These are phyloP conservation scores for Phytophthora capsici DNA, from an alignment of 352 stramenopile genomes.

Conservation along the genomic window DNA sequence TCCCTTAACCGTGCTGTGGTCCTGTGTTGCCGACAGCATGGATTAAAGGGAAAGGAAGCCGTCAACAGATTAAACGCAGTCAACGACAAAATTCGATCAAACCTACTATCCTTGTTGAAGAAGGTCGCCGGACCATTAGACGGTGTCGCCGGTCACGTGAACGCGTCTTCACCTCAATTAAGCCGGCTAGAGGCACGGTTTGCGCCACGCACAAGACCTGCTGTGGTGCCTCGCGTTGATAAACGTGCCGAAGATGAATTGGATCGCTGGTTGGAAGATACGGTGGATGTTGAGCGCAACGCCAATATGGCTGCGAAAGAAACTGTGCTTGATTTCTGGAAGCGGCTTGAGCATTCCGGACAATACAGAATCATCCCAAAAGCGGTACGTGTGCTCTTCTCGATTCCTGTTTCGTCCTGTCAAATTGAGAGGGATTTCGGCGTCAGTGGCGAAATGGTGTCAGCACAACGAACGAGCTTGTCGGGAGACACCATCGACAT, in stretches of 20 bases:
- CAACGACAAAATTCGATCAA: constrained; percentile 9
- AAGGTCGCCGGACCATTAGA: constrained; percentile 5
- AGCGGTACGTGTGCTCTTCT: constrained; percentile 10
- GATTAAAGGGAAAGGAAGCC: constrained; percentile 1
- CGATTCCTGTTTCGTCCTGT: constrained; percentile 12
- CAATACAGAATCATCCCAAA: constrained; percentile 21
- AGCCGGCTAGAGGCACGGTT: constrained; percentile 5
- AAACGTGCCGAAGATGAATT: constrained; percentile 18
- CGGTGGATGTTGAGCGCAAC: constrained; percentile 3
- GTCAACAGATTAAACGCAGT: constrained; percentile 7
- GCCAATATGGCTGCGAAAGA: constrained; percentile 1
- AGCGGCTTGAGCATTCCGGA: constrained; percentile 1
- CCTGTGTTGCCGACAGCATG: constrained; percentile 14
- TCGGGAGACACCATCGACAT: constrained; percentile 21
- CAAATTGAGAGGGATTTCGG: constrained; percentile 26
- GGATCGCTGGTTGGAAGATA: constrained; percentile 11
- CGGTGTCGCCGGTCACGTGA: background rate
- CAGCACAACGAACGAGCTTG: constrained; percentile 6
- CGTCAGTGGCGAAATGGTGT: constrained; percentile 15
- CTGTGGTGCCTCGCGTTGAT: background rate
- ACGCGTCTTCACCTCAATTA: background rate
- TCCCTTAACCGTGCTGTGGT: constrained; percentile 6
- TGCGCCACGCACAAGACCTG: background rate
- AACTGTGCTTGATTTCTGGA: constrained; percentile 20
- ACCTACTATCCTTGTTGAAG: constrained; percentile 9